phyloP scores from a whole-genome alignment of 108 stramenopile species.

The Cyclostephanos tholiformis region DNA sequence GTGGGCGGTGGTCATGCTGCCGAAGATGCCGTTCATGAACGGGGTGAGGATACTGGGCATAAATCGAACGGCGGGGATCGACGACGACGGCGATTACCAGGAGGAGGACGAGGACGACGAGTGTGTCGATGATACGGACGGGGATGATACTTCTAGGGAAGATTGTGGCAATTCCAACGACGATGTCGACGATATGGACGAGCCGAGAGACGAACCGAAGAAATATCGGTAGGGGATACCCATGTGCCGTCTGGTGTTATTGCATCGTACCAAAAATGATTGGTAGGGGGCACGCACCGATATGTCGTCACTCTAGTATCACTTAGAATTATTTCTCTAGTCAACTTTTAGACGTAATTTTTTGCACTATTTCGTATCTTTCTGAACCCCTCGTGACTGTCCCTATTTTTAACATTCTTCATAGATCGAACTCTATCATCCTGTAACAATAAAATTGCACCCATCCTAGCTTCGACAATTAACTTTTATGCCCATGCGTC shows the following conservation, averaged over 20 bases:
- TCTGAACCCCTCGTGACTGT: too few species aligned
- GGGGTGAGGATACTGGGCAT: constrained; percentile 95
- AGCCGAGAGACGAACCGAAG: constrained; percentile 4
- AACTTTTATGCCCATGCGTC: background rate
- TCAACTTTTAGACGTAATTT: too few species aligned
- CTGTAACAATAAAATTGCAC: too few species aligned
- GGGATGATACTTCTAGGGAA: constrained; percentile 25
- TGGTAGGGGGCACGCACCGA: too few species aligned
- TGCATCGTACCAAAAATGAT: too few species aligned
- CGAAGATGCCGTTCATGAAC: constrained; percentile 94
- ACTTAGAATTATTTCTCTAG: too few species aligned
- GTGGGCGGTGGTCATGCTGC: constrained; percentile 82
- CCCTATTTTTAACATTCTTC: too few species aligned
- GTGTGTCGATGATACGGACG: constrained; percentile 21
- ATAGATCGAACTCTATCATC: background rate
- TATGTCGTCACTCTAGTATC: too few species aligned
- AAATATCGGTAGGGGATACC: constrained; percentile 1
- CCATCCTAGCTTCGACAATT: background rate
- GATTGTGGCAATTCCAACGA: background rate
- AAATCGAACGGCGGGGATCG: constrained; percentile 94
- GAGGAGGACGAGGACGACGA: constrained; percentile 30
- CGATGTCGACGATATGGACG: background rate
- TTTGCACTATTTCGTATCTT: too few species aligned
- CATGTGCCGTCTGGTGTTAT: background rate
- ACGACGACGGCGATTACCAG: constrained; percentile 79